Conservation (phyloP, 2,329 filamentous ascomycete genomes). For the Drechslerella stenobrocha region DNA sequence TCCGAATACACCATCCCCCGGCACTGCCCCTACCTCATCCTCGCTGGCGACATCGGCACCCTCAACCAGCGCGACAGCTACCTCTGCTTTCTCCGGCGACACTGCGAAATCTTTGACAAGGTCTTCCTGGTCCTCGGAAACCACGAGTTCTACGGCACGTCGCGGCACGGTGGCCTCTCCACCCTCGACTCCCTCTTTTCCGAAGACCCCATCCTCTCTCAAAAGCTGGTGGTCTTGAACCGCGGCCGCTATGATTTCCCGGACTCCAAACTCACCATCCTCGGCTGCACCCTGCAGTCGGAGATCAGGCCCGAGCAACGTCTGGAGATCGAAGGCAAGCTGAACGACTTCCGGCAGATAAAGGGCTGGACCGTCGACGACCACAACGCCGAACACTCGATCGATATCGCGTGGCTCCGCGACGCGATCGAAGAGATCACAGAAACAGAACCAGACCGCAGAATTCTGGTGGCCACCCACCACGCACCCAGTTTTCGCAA, state of each 20-base stretch:
- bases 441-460: slow-evolving; percentile 39
- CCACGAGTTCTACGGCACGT: slow-evolving; percentile 62
- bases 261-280: slow-evolving; percentile 59
- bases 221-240: slow-evolving; percentile 59
- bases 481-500: slow-evolving; percentile 62
- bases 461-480: slow-evolving; percentile 62
- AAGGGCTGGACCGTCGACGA: slow-evolving; percentile 62
- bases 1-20: slow-evolving; percentile 57
- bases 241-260: slow-evolving; percentile 56
- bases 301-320: slow-evolving; percentile 57
- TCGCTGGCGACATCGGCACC: slow-evolving; percentile 61
- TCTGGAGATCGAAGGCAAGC: slow-evolving; percentile 57
- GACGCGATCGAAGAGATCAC: slow-evolving; percentile 54
- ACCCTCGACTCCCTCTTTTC: slow-evolving; percentile 57
- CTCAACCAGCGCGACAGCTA: slow-evolving; percentile 59
- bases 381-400: slow-evolving; percentile 60
- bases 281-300: slow-evolving; percentile 66
- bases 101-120: slow-evolving; percentile 57
- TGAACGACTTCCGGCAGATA: slow-evolving; percentile 62
- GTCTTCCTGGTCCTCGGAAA: slow-evolving; percentile 62
- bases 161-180: slow-evolving; percentile 56
- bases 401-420: slow-evolving; percentile 61
- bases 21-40: slow-evolving; percentile 58
- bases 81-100: slow-evolving; percentile 57
- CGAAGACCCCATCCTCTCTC: slow-evolving; percentile 56